Conservation (phyloP, 768 basidiomycete species). For the Pisolithus orientalis region DNA sequence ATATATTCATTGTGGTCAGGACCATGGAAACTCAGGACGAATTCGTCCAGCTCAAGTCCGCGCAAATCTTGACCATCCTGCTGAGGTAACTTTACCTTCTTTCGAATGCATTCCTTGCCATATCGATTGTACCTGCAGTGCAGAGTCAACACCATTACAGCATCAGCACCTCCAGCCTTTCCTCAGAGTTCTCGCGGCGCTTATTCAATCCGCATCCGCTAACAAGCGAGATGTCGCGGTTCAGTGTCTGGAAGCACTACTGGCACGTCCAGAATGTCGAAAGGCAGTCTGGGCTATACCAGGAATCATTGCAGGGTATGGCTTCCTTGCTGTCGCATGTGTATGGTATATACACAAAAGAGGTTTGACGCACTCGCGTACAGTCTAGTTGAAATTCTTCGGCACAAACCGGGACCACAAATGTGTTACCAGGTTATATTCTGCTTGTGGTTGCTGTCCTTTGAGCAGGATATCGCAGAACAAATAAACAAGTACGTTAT, state of each 20-base stretch:
- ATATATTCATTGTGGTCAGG: constrained; percentile 31
- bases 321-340: neutral
- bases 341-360: neutral
- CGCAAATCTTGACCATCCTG: constrained; percentile 83
- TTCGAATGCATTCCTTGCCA: neutral
- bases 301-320: constrained; percentile 63
- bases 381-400: constrained; percentile 81
- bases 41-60: constrained; percentile 87
- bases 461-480: constrained; percentile 79
- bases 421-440: constrained; percentile 93
- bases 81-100: constrained; percentile 48
- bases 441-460: constrained; percentile 92
- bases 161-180: constrained; percentile 54
- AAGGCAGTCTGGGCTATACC: constrained; percentile 74
- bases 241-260: constrained; percentile 81
- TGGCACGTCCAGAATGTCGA: constrained; percentile 77
- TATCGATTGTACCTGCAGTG: constrained; percentile 26
- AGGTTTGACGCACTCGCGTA: neutral
- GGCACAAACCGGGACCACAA: constrained; percentile 78
- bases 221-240: constrained; percentile 86
- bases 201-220: constrained; percentile 52
- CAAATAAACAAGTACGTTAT: constrained; percentile 74
- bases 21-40: constrained; percentile 85
- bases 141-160: constrained; percentile 43
- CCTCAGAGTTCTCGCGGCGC: constrained; percentile 48